Conservation (phyloP, 495 filamentous ascomycete species). For the Collariella sp. region DNA sequence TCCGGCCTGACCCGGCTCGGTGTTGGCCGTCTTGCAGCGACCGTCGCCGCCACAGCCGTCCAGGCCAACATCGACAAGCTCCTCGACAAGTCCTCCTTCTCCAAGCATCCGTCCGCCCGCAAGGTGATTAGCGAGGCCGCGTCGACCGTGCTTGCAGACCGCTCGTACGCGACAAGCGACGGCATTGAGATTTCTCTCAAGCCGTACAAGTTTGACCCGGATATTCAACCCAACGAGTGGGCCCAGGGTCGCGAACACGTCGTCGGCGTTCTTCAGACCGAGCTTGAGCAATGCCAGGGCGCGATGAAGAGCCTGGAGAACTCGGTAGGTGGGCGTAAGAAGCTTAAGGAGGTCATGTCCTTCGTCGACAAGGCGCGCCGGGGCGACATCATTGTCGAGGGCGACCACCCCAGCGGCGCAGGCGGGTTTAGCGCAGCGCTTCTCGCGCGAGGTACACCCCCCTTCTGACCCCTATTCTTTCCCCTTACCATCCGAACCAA, state of each 20-base stretch:
- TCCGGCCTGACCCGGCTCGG: slow-evolving; percentile 88
- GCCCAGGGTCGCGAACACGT: slow-evolving; percentile 70
- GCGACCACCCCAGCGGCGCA: slow-evolving; percentile 71
- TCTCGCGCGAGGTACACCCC: slow-evolving; percentile 61
- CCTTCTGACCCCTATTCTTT: neutral
- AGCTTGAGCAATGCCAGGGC: slow-evolving; percentile 71
- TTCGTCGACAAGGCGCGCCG: slow-evolving; percentile 86
- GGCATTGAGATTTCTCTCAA: slow-evolving; percentile 99
- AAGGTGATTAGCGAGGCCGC: slow-evolving; percentile 86
- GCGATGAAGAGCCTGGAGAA: slow-evolving; percentile 69
- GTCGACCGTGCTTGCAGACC: slow-evolving; percentile 79
- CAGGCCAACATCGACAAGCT: slow-evolving; percentile 76
- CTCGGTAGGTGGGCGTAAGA: slow-evolving; percentile 66
- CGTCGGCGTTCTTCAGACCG: slow-evolving; percentile 65
- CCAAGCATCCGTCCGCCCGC: slow-evolving; percentile 80
- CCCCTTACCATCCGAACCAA: neutral
- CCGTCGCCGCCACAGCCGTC: slow-evolving; percentile 78
- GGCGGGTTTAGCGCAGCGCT: slow-evolving; percentile 85
- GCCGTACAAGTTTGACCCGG: slow-evolving; percentile 95
- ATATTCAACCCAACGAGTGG: slow-evolving; percentile 89
- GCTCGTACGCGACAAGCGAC: slow-evolving; percentile 92
- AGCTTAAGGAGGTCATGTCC: slow-evolving; percentile 77
- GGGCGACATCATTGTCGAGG: slow-evolving; percentile 75
- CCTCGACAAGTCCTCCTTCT: slow-evolving; percentile 69
- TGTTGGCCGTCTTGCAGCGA: slow-evolving; percentile 85